A percentile compares a stretch with the other conserved stretches of the same genome.
Conservation (phyloP, 768 basidiomycete species). For the Podaxis mareebaensis region DNA sequence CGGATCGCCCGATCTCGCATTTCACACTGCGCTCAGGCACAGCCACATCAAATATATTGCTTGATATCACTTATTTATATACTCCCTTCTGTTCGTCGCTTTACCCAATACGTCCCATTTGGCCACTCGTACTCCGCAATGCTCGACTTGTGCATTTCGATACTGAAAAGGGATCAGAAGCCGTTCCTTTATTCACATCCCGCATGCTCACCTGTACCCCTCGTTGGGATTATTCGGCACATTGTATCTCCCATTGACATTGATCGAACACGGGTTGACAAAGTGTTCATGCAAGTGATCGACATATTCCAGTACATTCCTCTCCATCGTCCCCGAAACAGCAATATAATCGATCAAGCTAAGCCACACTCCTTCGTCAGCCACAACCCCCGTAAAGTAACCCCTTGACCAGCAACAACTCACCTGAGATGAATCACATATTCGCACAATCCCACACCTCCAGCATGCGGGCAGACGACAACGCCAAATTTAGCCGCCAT, state of each 20-base stretch:
- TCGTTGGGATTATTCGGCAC: constrained; percentile 75
- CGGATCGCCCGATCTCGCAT: constrained; percentile 12
- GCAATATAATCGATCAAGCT: constrained; percentile 93
- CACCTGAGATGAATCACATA: constrained; percentile 84
- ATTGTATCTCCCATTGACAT: constrained; percentile 81
- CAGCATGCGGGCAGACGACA: constrained; percentile 91
- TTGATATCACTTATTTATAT: constrained; percentile 11
- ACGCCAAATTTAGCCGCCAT: constrained; percentile 90
- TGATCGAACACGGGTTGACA: constrained; percentile 85
- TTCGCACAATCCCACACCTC: constrained; percentile 92
- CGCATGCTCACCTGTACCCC: constrained; percentile 65
- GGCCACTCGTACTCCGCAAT: constrained; percentile 89
- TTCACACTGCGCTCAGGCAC: constrained; percentile 10
- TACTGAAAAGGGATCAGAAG: constrained; percentile 43
- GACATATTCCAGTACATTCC: constrained; percentile 89
- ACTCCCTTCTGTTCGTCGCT: constrained; percentile 19
- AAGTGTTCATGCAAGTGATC: constrained; percentile 97
- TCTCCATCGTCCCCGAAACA: constrained; percentile 89
- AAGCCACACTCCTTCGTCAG: constrained; percentile 1
- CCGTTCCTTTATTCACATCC: neutral
- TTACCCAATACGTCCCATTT: constrained; percentile 77
- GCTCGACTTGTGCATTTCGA: constrained; percentile 83
- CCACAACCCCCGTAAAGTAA: neutral
- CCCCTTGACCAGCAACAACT: constrained; percentile 12
- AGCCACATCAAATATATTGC: constrained; percentile 14